Base-by-base conservation (phyloP, 768 basidiomycete genomes). In the Zangia roseola region DNA sequence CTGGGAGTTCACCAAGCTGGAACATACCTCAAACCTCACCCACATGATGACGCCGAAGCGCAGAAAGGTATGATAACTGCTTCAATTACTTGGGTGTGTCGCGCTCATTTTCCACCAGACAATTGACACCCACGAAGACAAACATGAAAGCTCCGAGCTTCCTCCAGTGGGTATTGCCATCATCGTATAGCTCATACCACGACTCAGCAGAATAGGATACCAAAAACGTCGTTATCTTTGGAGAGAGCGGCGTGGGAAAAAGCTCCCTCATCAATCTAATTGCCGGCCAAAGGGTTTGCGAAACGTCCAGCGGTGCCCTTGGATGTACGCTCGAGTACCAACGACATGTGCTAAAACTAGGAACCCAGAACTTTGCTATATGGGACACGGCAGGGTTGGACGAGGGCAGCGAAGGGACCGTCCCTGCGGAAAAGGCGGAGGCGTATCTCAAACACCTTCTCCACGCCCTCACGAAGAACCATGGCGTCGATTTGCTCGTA, bases 301-400 rank as follows among this genome's bases (percentile, higher is more conserved):
- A 51, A 20, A 62, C 53, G 4, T 63, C 61, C 4, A 65, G 54
- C 47, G 56, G 51, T 19, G 54, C 57, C 10, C 47, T 45, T 17
- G 63, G 60, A 24, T 60, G 63, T 41, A 62, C 61, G 10, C 37
- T 56, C 3, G 38, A 21, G 14, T 50, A 43, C 35, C 28, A 43
- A 10, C 35, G 41, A 16, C 37, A 56, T 45, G 10, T 13, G 20
- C n/a, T 65, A 40, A 47, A 28, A 17, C 30, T 60, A 17, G 41
- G 16, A 12, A 40, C 25, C 5, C 58, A 53, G 31, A 41, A 34
- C 28, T 60, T 45, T 43, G 53, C 53, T 14, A 25, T 62, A 23
- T 65, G 61, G 61, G 61, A 62, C 19, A 62, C 61, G 10, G 50
- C 63, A 24, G 61, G 63, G 19, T 49, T 71, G 17, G 53, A 60